Evolutionary conservation across 164 flowering plant genomes (phyloP), one percentile per base, ranked within the genome.

Genomic region (Aristolochia fimbriata): DNA sequence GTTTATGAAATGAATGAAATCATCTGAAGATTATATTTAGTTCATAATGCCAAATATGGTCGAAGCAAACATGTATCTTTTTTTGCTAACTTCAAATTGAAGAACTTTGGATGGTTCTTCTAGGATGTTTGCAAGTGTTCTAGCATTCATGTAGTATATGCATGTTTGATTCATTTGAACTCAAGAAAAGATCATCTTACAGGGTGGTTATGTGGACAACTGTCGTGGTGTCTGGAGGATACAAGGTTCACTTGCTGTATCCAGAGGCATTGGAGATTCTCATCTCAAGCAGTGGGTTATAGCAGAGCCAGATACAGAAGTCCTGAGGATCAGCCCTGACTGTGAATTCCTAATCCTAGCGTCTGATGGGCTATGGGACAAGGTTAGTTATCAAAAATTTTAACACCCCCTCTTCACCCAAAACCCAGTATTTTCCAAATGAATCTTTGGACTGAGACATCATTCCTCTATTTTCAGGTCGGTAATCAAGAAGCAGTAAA

Each of bases 291-390:
- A 74, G 68, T 90, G 95, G 97, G 87, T 90, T 6, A 75, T 64
- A 48, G 80, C 93, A 0, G 86, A 84, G 60, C 96, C 96, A 16
- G 93, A 84, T 58, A 86, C 89, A 6, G 77, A 64, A 57, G 23
- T 69, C 14, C 27, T 81, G 19, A 67, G 46, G 21, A 80, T 88
- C 33, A 19, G 66, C 25, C 73, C 78, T 0, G 81, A 82, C 0
- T 76, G 73, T 62, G 92, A 91, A 77, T 85, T 91, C 72, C 65
- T 91, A 61, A 78, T 91, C 68, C 71, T 91, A 50, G 97, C 88
- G 15, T 91, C 97, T 1, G 97, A 91, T 70, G 96, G 97, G 11
- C 70, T 91, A 45, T 91, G 97, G 97, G 90, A 88, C 59, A 86
- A 83, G 91, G 97, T 90, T 57, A 47, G 14, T 47, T 21, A 25